Base-by-base conservation (phyloP, 2,329 filamentous ascomycete genomes). In the Colletotrichum aenigma region DNA sequence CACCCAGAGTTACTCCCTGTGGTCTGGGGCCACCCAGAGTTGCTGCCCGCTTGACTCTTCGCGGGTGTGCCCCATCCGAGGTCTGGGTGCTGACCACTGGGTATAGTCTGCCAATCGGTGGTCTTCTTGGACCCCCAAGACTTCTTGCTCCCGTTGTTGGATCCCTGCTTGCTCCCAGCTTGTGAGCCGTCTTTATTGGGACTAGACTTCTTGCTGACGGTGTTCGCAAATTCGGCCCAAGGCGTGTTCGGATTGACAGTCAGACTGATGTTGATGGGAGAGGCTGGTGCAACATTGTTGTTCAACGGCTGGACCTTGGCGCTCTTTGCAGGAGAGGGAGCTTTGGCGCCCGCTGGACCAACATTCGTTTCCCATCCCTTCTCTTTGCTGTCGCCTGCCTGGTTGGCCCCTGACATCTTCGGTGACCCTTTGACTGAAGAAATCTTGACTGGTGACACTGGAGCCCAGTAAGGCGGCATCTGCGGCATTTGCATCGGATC, bases 291-390 rank as follows among this genome's bases (percentile, higher is more conserved):
- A 56, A 64, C 56, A n/a, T 43, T 69, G 26, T 26, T 65, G 34
- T 70, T 62, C 55, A 64, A 5, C n/a, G 58, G 38, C 55, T 71
- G 38, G 9, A 24, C 48, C 65, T 72, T 68, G 26, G 15, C 52
- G 32, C 21, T 56, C 16, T 69, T 34, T 8, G 26, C 30, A 60
- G 69, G 55, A 10, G 64, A 58, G 55, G 56, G n/a, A n/a, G 48
- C n/a, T 34, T 74, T 73, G 26, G 6, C 48, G n/a, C 52, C 30
- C 13, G 43, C 34, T 12, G 74, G 74, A 13, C 70, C 74, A 18
- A 76, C 64, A 36, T 76, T 76, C 26, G 66, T 79, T 26, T 73
- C 66, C 79, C 78, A 79, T 24, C 71, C 78, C 55, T 74, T 65
- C 16, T 79, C 78, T 62, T 78, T 77, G 56, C 21, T 60, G 2